Percentiles rank a stretch among this genome's conserved stretches.
phyloP scores from a whole-genome alignment of 164 flowering plant genomes.

The Tetracentron sinense region DNA sequence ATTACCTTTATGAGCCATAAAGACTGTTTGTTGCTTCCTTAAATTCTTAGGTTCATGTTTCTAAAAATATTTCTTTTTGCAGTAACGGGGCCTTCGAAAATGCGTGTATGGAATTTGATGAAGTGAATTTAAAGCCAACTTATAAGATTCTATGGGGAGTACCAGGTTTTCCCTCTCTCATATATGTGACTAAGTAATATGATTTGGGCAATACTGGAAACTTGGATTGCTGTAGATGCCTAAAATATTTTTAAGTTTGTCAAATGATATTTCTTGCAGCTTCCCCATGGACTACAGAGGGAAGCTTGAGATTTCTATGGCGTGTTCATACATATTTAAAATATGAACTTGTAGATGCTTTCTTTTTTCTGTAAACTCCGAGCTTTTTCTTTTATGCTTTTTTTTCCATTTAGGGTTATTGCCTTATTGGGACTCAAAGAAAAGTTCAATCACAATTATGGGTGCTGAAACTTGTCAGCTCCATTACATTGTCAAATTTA shows the following conservation, averaged over 20 bases:
- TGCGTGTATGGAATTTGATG: conserved; percentile 98
- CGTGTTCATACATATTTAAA: no score
- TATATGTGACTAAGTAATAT: background rate
- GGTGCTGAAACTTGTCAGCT: no score
- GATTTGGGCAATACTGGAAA: background rate
- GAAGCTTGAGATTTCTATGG: background rate
- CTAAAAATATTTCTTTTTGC: conserved; percentile 20
- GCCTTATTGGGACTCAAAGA: no score
- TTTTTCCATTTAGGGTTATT: background rate
- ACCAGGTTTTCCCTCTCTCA: conserved; percentile 57
- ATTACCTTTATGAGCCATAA: background rate
- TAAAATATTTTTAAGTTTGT: background rate
- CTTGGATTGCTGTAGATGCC: background rate
- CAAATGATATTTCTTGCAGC: background rate
- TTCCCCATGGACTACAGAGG: background rate
- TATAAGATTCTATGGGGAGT: conserved; percentile 92
- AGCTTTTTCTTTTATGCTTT: background rate
- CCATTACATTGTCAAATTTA: no score
- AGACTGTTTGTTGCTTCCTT: background rate
- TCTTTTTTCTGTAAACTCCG: background rate
- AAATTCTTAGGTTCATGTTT: conserved; percentile 8
- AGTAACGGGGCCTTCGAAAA: conserved; percentile 81
- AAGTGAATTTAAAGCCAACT: conserved; percentile 81
- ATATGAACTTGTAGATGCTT: background rate
- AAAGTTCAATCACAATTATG: no score